phyloP scores from a whole-genome alignment of 176 grass and related monocot genomes.

The Oryza glaberrima region DNA sequence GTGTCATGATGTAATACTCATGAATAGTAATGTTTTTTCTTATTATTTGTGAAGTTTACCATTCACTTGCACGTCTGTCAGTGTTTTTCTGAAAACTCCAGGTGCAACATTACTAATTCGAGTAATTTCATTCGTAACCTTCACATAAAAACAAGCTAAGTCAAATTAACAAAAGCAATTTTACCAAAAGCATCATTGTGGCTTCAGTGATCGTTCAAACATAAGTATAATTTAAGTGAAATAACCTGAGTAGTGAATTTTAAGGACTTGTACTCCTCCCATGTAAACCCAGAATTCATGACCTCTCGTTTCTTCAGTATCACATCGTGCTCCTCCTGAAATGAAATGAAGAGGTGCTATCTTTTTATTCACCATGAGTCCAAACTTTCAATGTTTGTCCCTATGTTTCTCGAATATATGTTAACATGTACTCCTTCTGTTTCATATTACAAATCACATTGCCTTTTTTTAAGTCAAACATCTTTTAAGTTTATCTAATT shows the following conservation, averaged over 20 bases:
- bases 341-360: neutral
- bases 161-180: neutral
- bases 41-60: neutral
- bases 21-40: no score
- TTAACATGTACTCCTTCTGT: neutral
- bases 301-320: conserved; percentile 14
- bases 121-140: conserved; percentile 27
- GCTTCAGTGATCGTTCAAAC: no score
- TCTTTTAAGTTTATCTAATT: no score
- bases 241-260: conserved; percentile 1
- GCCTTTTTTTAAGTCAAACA: no score
- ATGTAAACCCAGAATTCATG: conserved; percentile 1
- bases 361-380: no score
- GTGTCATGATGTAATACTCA: no score
- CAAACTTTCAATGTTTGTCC: no score
- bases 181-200: neutral
- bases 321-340: conserved; percentile 24
- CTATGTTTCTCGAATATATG: neutral
- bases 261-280: conserved; percentile 34
- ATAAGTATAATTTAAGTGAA: neutral
- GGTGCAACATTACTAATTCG: conserved; percentile 24
- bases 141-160: neutral
- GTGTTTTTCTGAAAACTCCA: conserved; percentile 26
- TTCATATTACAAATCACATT: no score
- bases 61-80: conserved; percentile 25